phyloP scores from a whole-genome alignment of 1,139 yeast genomes.

The Yamadazyma spencermartinsiae region DNA sequence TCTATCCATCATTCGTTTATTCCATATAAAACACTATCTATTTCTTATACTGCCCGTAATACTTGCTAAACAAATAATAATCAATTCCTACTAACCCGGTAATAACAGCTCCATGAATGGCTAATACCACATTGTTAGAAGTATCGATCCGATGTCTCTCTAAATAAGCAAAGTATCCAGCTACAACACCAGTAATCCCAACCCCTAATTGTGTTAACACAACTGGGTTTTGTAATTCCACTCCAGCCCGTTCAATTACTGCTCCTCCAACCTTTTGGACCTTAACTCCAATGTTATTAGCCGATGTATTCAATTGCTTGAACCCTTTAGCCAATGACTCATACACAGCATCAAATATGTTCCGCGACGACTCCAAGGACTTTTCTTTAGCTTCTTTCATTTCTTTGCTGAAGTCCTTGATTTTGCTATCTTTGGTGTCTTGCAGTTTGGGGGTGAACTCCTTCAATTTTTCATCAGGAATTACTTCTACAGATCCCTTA shows the following conservation, averaged over 20 bases:
- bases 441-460: conserved; percentile 27
- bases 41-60: conserved; percentile 30
- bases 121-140: conserved; percentile 47
- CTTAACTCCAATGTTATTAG: conserved; percentile 14
- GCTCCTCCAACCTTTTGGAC: conserved; percentile 6
- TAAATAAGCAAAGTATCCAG: conserved; percentile 51
- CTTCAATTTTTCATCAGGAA: conserved; percentile 29
- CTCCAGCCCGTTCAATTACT: conserved; percentile 6
- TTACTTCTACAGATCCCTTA: conserved; percentile 29
- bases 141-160: conserved; percentile 54
- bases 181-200: conserved; percentile 50
- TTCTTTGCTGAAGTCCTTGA: conserved; percentile 14
- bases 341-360: conserved; percentile 15
- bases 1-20: not conserved
- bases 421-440: conserved; percentile 17
- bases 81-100: conserved; percentile 58
- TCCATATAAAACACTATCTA: not conserved
- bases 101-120: conserved; percentile 53
- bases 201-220: conserved; percentile 56
- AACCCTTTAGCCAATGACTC: conserved; percentile 9
- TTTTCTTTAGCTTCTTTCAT: conserved; percentile 20
- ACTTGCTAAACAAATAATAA: conserved; percentile 52
- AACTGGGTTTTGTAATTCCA: conserved; percentile 57
- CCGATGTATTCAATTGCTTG: not conserved
- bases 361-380: conserved; percentile 19